Base-by-base conservation (phyloP, 345 rosid genomes). In the Hibiscus trionum region DNA sequence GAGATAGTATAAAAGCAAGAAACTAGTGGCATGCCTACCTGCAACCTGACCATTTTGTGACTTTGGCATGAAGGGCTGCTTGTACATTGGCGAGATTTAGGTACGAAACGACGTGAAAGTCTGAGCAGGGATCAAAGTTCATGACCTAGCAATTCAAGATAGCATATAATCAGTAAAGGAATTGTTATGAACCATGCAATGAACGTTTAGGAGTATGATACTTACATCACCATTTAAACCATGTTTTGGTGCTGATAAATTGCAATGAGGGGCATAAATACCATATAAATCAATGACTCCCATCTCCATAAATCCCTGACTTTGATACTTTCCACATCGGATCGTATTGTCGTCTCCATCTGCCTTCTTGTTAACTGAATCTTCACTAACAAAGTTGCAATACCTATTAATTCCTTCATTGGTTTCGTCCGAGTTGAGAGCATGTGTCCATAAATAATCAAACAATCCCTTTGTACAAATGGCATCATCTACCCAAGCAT, bases 341-440 rank as follows among this genome's bases (percentile, higher is more conserved):
- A 0, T 35, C 17, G 83, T 68, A 27, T 19, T 11, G n/a, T 39
- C 5, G 49, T 50, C 47, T 53, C 11, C 61, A 19, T 11, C 33
- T 37, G 63, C 31, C 50, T 35, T 66, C 33, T 26, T 14, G 70
- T 33, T 65, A 24, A 42, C 35, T 44, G n/a, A 49, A 16, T 79
- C 42, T 4, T 70, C 71, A 1, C 61, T 42, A 46, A 17, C 27
- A 66, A 76, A 81, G 66, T 78, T 68, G 71, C 91, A 87, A 39
- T 78, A 47, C 63, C 70, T 75, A 47, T 42, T 69, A 8, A 87
- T 77, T 35, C 64, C 80, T 29, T 70, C 52, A 26, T 84, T 27
- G 29, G 84, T 80, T 75, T 87, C 85, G 39, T 87, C 86, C 0
- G 86, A 82, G 61, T 72, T 85, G 49, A 87, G 70, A 33, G 87